A percentile compares a stretch with the other conserved stretches of the same genome.
These are phyloP conservation scores for Canna indica DNA, from an alignment of 176 grass and related monocot genomes.

Conservation along the genomic window DNA sequence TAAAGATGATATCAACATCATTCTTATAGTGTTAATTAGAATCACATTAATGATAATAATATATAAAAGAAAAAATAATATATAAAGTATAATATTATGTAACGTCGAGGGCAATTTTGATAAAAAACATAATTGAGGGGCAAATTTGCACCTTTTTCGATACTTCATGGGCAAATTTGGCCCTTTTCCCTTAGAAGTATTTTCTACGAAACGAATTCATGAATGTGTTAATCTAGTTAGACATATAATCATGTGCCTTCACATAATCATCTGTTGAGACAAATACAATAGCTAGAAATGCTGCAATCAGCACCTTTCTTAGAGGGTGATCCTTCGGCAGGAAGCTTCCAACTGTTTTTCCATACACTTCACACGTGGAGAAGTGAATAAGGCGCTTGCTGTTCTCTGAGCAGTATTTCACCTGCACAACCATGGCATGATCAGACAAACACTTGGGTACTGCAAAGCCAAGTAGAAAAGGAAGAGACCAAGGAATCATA, in stretches of 20 bases:
- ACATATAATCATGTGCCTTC: neutral
- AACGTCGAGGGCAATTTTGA: too few species aligned
- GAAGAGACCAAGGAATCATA: neutral
- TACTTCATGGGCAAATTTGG: too few species aligned
- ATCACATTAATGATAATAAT: too few species aligned
- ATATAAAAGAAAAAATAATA: too few species aligned
- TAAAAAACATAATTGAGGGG: too few species aligned
- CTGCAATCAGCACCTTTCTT: constrained; percentile 43
- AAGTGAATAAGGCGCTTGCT: constrained; percentile 94
- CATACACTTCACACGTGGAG: constrained; percentile 98
- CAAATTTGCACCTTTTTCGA: too few species aligned
- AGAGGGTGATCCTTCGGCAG: constrained; percentile 91
- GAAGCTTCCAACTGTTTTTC: constrained; percentile 93
- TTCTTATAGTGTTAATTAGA: too few species aligned
- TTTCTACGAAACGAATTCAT: too few species aligned
- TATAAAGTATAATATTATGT: too few species aligned
- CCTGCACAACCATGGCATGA: constrained; percentile 30
- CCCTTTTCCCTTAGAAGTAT: too few species aligned
- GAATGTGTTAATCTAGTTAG: too few species aligned
- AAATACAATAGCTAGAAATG: neutral
- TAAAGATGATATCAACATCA: too few species aligned
- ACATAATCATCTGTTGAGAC: neutral
- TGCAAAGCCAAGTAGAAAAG: neutral
- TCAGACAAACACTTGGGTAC: neutral
- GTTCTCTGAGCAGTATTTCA: constrained; percentile 97